Evolutionary conservation across 805 yeast species (phyloP), one percentile per base, ranked within the genome.

Genomic region (Wickerhamomyces ciferrii): DNA sequence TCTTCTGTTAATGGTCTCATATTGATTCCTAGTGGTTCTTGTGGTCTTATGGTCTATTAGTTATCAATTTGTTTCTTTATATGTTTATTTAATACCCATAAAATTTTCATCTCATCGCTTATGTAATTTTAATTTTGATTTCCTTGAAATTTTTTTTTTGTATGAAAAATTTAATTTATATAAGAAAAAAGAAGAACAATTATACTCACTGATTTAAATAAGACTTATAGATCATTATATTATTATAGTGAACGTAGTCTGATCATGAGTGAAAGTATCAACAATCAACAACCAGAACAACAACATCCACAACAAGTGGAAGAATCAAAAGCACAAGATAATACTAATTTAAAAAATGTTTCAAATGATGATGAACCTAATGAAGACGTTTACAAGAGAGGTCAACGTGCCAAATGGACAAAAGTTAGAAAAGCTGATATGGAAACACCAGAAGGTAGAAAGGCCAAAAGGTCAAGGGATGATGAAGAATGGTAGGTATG

Each of bases 1-100:
- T 90, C 97, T 65, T 92, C 99, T 53, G 98, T 92, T 54, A 92
- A 76, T 43, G 90, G 88, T 75, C 99, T 85, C 99, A 92, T 92
- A 7, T 17, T 18, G 37, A n/a, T n/a, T n/a, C n/a, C n/a, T n/a
- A n/a, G n/a, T n/a, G n/a, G n/a, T n/a, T n/a, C n/a, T n/a, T n/a
- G n/a, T n/a, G n/a, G n/a, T n/a, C n/a, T n/a, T n/a, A n/a, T n/a
- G n/a, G n/a, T n/a, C n/a, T n/a, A n/a, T n/a, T n/a, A n/a, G n/a
- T n/a, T n/a, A n/a, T n/a, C n/a, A n/a, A n/a, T n/a, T n/a, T n/a
- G n/a, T n/a, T n/a, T n/a, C n/a, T n/a, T n/a, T n/a, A n/a, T n/a
- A n/a, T n/a, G n/a, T n/a, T n/a, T n/a, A n/a, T n/a, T n/a, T 23
- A 13, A 18, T n/a, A 11, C 6, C 31, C 4, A 15, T 9, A n/a